Evolutionary conservation across 495 filamentous ascomycete species (phyloP), one percentile per base, ranked within the genome.

Genomic region (Ramalina peruviana): DNA sequence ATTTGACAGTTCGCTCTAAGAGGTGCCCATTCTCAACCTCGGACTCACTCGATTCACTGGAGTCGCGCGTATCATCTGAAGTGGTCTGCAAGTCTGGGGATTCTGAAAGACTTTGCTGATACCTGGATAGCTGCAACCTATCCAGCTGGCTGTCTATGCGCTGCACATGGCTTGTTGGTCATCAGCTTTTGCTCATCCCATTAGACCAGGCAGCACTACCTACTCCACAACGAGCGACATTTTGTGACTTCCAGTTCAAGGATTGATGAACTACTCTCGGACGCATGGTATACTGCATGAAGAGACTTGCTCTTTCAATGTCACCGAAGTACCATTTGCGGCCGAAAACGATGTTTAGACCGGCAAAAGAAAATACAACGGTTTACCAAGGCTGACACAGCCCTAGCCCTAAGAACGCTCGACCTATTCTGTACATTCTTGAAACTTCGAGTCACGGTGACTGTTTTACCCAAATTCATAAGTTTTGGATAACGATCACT

Each of bases 121-220:
- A 46, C 50, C 23, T 52, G 3, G 25, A 43, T 30, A 85, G 71
- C 43, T 84, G 76, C 44, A 94, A 68, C 39, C 77, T 78, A 59
- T 94, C 88, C 49, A 98, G 74, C 55, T 86, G 83, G 38, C 72
- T 68, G 63, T 96, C 88, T 48, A 96, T 68, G 36, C 73, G 77
- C 49, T 78, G 79, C 40, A 94, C 73, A 63, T 88, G 86, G 65
- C 89, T 95, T 58, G 54, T 33, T 15, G 27, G 19, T 36, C 15
- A 23, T 46, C 38, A 54, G 51, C 46, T 48, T 15, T 40, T 21
- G 39, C 33, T 7, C 25, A 48, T 43, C 15, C 5, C 3, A 40
- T 46, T 51, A 40, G 42, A 20, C 30, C 25, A 21, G 25, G 27
- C 19, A 23, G 25, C 30, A 45, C 25, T 59, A 71, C 78, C 72